Conservation (phyloP, 192 early-diverging fungal genomes). For the Coemansia sp. region DNA sequence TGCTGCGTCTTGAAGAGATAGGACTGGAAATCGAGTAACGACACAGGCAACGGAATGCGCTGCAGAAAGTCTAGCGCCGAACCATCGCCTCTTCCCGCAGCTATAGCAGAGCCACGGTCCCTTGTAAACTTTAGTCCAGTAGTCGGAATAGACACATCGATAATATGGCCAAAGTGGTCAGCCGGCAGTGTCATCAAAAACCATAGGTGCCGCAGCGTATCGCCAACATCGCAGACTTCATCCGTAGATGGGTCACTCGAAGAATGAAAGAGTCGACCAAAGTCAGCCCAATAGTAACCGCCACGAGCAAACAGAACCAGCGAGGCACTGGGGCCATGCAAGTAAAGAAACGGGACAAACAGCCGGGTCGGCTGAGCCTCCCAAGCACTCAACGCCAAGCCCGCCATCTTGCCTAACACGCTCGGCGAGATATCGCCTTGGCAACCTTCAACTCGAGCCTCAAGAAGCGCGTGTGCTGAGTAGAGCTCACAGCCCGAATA, state of each 20-base stretch:
- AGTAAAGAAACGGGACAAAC: conserved; percentile 1
- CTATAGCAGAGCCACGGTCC: background rate
- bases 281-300: background rate
- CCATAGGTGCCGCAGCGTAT: conserved; percentile 1
- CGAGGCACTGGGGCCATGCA: background rate
- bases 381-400: background rate
- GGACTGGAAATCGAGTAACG: background rate
- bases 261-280: background rate
- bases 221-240: background rate
- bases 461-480: background rate
- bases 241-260: background rate
- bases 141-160: background rate
- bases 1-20: conserved; percentile 1
- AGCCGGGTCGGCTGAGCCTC: conserved; percentile 7
- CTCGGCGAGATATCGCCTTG: background rate
- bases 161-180: background rate
- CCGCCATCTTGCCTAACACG: conserved; percentile 4
- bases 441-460: background rate
- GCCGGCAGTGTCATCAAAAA: background rate
- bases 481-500: background rate
- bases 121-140: background rate
- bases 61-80: background rate
- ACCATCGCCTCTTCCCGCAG: background rate
- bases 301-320: conserved; percentile 4
- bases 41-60: background rate